phyloP scores from a whole-genome alignment of 2,329 filamentous ascomycete genomes.

The Epichloe festucae region DNA sequence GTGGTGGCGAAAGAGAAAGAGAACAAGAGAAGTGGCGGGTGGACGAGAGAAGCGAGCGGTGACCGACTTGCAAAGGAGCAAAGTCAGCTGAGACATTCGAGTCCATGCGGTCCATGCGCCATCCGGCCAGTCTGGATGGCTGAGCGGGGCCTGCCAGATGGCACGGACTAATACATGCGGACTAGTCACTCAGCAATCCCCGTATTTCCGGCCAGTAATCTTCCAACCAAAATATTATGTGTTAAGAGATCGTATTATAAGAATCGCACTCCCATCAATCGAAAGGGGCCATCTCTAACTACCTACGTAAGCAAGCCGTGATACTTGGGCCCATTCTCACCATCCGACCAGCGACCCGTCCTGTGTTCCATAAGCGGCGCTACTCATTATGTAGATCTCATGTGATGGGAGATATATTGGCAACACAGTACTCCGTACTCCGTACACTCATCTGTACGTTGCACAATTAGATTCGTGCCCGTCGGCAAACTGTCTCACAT shows the following conservation, averaged over 20 bases:
- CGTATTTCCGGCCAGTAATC: too few relatives aligned
- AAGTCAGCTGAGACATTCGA: constrained; percentile 1
- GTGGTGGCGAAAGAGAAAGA: background rate
- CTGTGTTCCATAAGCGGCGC: background rate
- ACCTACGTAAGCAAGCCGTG: too few relatives aligned
- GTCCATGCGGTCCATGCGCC: background rate
- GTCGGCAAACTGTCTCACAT: background rate
- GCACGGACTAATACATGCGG: too few relatives aligned
- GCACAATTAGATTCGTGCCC: background rate
- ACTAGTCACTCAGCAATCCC: too few relatives aligned
- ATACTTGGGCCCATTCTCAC: background rate
- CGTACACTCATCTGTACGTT: too few relatives aligned
- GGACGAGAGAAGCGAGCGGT: background rate
- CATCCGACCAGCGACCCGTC: background rate
- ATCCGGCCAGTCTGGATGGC: background rate
- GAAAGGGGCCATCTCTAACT: too few relatives aligned
- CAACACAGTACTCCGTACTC: background rate
- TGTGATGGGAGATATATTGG: background rate
- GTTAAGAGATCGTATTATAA: too few relatives aligned
- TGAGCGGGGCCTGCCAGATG: background rate
- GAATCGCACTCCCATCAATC: too few relatives aligned
- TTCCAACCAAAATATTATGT: too few relatives aligned
- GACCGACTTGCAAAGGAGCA: background rate
- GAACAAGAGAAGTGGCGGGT: background rate
- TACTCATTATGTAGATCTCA: background rate